phyloP scores from a whole-genome alignment of 805 yeast species.

The Yarrowia deformans region DNA sequence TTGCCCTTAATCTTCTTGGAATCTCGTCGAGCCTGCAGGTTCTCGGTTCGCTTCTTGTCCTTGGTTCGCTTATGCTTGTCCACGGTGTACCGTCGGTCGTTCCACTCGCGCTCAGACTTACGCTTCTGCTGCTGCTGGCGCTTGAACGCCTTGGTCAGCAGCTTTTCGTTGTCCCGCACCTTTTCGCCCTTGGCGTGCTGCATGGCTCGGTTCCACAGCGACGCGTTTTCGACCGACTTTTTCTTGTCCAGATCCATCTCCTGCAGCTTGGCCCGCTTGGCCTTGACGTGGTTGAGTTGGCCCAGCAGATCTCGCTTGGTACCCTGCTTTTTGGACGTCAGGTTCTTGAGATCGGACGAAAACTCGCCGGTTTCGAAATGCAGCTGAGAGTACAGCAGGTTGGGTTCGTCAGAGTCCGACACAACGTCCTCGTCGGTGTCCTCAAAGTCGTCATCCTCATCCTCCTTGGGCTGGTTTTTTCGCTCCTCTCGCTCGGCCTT shows the following conservation, averaged over 20 bases:
- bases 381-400: slow-evolving; percentile 38
- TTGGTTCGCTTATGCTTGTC: slow-evolving; percentile 75
- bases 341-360: slow-evolving; percentile 70
- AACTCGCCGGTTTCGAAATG: slow-evolving; percentile 79
- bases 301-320: slow-evolving; percentile 88
- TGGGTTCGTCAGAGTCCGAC: slow-evolving; percentile 41
- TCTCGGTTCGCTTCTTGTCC: slow-evolving; percentile 89
- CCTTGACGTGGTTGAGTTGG: slow-evolving; percentile 77
- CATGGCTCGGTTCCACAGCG: slow-evolving; percentile 84
- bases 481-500: slow-evolving; percentile 44
- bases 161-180: slow-evolving; percentile 86
- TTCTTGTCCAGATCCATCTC: slow-evolving; percentile 68
- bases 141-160: slow-evolving; percentile 84
- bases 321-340: slow-evolving; percentile 62
- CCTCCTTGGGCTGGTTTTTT: slow-evolving; percentile 48
- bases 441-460: slow-evolving; percentile 49
- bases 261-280: slow-evolving; percentile 69
- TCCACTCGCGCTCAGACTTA: slow-evolving; percentile 91
- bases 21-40: slow-evolving; percentile 82
- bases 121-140: slow-evolving; percentile 82
- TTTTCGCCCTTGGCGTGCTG: slow-evolving; percentile 88
- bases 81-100: slow-evolving; percentile 82
- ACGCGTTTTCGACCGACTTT: slow-evolving; percentile 67
- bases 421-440: slow-evolving; percentile 45
- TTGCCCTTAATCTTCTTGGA: slow-evolving; percentile 83